These are phyloP conservation scores for Aspergillus luchuensis DNA, from an alignment of 2,329 filamentous ascomycete species.

Conservation along the genomic window DNA sequence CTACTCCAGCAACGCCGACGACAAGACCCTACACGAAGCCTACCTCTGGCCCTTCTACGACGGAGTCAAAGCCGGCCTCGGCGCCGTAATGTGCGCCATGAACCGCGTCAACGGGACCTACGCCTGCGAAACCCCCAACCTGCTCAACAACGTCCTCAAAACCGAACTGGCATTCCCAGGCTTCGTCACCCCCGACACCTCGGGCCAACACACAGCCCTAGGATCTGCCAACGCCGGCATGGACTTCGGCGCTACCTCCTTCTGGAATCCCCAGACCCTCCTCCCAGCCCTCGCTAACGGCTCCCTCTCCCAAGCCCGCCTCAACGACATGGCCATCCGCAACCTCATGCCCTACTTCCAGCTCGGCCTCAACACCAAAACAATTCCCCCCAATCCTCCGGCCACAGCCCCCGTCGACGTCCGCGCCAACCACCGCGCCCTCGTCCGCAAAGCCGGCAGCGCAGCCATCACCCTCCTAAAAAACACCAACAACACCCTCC, in stretches of 20 bases:
- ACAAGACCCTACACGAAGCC: conserved; percentile 16
- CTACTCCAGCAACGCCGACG: conserved; percentile 15
- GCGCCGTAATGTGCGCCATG: conserved; percentile 20
- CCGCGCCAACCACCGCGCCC: conserved; percentile 42
- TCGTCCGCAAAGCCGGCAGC: conserved; percentile 53
- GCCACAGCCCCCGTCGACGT: conserved; percentile 45
- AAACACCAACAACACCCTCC: conserved; percentile 50
- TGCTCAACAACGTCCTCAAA: conserved; percentile 13
- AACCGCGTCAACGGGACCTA: conserved; percentile 11
- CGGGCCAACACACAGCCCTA: conserved; percentile 1
- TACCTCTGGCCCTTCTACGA: conserved; percentile 20
- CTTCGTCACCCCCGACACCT: conserved; percentile 15
- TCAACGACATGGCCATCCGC: conserved; percentile 51
- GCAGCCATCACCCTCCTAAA: conserved; percentile 58
- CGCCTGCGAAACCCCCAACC: conserved; percentile 11
- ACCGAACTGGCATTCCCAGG: conserved; percentile 17
- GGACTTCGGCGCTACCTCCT: conserved; percentile 3
- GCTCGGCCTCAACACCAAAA: too few relatives aligned
- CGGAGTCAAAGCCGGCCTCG: conserved; percentile 11
- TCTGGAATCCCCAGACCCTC: neutral
- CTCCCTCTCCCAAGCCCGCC: conserved; percentile 40
- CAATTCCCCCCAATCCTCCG: too few relatives aligned
- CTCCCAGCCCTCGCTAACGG: conserved; percentile 33
- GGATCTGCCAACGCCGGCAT: neutral
- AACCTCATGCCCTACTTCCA: conserved; percentile 39